A percentile compares a stretch with the other conserved stretches of the same genome.
These are phyloP conservation scores for Begonia fuchsioides DNA, from an alignment of 306 rosid species.

Conservation along the genomic window DNA sequence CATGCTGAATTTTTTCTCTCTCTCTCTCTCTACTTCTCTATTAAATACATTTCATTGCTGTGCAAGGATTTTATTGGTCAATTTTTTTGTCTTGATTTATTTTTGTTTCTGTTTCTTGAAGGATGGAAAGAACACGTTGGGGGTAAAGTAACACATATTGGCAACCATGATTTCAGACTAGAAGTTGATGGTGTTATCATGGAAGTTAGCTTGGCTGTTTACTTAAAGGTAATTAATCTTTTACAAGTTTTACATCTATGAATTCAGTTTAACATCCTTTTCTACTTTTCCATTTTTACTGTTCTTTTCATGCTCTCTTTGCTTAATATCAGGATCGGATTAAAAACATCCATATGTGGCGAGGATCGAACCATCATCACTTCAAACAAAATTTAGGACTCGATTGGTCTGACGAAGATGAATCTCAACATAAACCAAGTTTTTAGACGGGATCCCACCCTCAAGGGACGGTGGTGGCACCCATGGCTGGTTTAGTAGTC, in stretches of 20 bases:
- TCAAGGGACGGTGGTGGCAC: conserved; percentile 65
- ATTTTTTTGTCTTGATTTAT: conserved; percentile 6
- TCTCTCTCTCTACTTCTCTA: neutral
- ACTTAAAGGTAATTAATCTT: conserved; percentile 38
- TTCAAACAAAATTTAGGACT: conserved; percentile 55
- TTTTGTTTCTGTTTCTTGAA: conserved; percentile 23
- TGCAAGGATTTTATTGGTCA: no score
- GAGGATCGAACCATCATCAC: conserved; percentile 69
- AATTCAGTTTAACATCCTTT: no score
- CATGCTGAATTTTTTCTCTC: no score
- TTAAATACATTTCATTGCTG: neutral
- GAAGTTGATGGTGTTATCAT: conserved; percentile 61
- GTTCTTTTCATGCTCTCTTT: conserved; percentile 2
- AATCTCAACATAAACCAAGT: conserved; percentile 49
- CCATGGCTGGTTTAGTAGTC: conserved; percentile 98
- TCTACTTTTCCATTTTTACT: conserved; percentile 4
- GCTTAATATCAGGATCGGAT: conserved; percentile 41
- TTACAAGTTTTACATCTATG: neutral
- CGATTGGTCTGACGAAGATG: conserved; percentile 55
- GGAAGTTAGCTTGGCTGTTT: conserved; percentile 56
- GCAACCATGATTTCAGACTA: conserved; percentile 48
- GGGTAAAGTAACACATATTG: conserved; percentile 43
- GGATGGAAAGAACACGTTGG: conserved; percentile 27
- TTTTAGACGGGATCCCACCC: conserved; percentile 52
- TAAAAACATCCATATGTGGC: conserved; percentile 73